phyloP scores from a whole-genome alignment of 1,139 yeast species.

The Blastobotrys buckinghamii region DNA sequence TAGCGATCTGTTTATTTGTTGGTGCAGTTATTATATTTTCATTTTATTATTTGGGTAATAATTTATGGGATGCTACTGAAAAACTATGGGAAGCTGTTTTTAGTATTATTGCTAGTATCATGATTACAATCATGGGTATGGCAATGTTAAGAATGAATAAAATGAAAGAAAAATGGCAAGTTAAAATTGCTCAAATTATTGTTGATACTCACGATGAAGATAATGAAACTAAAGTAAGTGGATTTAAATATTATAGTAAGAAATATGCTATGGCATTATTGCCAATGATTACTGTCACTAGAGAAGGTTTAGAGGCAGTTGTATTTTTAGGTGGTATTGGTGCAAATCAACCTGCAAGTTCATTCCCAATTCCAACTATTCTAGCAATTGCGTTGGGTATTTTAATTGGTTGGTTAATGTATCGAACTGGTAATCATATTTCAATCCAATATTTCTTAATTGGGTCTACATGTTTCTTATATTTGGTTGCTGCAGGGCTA shows the following conservation, averaged over 20 bases:
- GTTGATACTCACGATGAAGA: constrained; percentile 34
- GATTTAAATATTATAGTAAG: constrained; percentile 33
- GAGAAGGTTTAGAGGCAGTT: constrained; percentile 92
- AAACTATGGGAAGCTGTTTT: constrained; percentile 90
- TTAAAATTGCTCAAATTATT: constrained; percentile 52
- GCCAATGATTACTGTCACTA: constrained; percentile 75
- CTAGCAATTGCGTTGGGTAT: constrained; percentile 72
- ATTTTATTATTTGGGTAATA: constrained; percentile 71
- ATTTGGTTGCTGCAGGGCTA: constrained; percentile 81
- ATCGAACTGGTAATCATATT: constrained; percentile 59
- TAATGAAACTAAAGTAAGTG: constrained; percentile 2
- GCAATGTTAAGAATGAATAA: constrained; percentile 79
- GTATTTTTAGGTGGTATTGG: constrained; percentile 91
- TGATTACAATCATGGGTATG: constrained; percentile 85
- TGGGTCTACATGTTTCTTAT: constrained; percentile 73
- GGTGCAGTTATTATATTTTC: constrained; percentile 72
- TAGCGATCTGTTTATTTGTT: constrained; percentile 64
- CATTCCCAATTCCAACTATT: constrained; percentile 79
- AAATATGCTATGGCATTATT: constrained; percentile 73
- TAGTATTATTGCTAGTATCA: constrained; percentile 69
- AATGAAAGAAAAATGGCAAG: constrained; percentile 84
- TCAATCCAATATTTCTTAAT: constrained; percentile 77
- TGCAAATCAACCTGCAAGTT: constrained; percentile 38
- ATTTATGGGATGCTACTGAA: constrained; percentile 78
- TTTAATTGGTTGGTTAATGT: constrained; percentile 58